A percentile compares a stretch with the other conserved stretches of the same genome.
Conservation (phyloP, 1,284 basidiomycete genomes). For the Xerocomus nothofagi region DNA sequence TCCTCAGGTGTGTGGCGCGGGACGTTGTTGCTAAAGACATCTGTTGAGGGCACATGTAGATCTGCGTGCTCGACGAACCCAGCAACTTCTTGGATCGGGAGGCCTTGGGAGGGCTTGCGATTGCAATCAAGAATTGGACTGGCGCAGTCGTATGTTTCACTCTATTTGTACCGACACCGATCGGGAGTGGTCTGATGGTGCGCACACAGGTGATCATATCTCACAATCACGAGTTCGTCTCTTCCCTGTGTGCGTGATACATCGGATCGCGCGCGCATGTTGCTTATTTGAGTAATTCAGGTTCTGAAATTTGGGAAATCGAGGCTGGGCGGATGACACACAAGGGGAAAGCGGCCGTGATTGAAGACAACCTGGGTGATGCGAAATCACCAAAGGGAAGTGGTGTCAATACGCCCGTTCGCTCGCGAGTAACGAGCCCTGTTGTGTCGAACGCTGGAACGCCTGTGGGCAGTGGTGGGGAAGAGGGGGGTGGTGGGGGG, state of each 20-base stretch:
- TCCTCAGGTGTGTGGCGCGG: slow-evolving; percentile 61
- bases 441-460: slow-evolving; percentile 61
- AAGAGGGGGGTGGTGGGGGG: slow-evolving; percentile 47
- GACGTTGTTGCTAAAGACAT: neutral
- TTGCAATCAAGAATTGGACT: slow-evolving; percentile 95
- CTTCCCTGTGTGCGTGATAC: slow-evolving; percentile 71
- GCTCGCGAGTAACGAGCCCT: slow-evolving; percentile 65
- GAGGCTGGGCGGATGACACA: slow-evolving; percentile 80
- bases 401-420: slow-evolving; percentile 64
- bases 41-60: slow-evolving; percentile 42
- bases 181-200: slow-evolving; percentile 24
- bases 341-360: slow-evolving; percentile 82
- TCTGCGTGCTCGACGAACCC: slow-evolving; percentile 86
- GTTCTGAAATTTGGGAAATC: slow-evolving; percentile 82
- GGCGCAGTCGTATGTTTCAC: slow-evolving; percentile 76
- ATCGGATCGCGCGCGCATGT: slow-evolving; percentile 11
- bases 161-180: slow-evolving; percentile 19
- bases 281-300: slow-evolving; percentile 39
- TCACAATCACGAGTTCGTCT: slow-evolving; percentile 92
- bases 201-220: slow-evolving; percentile 87
- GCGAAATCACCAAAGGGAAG: slow-evolving; percentile 67
- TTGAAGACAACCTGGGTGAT: slow-evolving; percentile 75
- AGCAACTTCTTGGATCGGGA: slow-evolving; percentile 96
- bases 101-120: slow-evolving; percentile 89
- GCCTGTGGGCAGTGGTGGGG: slow-evolving; percentile 71